phyloP scores from a whole-genome alignment of 208 protist genomes.

The Blastocrithidia nonstop region DNA sequence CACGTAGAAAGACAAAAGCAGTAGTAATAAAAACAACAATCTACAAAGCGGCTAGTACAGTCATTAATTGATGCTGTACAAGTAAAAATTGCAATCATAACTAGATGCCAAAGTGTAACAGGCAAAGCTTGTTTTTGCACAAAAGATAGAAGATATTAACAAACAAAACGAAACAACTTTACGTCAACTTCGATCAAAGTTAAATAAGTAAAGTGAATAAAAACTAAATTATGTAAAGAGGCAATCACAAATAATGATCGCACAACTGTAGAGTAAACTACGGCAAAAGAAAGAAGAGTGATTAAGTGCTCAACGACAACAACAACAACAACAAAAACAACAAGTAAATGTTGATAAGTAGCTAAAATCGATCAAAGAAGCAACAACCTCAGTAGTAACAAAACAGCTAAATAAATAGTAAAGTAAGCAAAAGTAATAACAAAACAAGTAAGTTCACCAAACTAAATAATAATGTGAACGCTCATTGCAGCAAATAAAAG shows the following conservation, averaged over 20 bases:
- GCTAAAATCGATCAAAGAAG: background rate
- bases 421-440: background rate
- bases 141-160: no score
- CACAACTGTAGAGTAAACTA: background rate
- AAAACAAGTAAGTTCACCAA: background rate
- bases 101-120: no score
- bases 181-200: no score
- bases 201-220: no score
- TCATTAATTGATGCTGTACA: no score
- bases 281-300: background rate
- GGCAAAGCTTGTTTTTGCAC: no score
- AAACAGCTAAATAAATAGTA: background rate
- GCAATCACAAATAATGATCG: background rate
- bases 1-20: no score
- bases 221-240: background rate
- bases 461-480: background rate
- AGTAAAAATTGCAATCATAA: no score
- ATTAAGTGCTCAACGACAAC: background rate
- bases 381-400: background rate
- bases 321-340: constrained; percentile 1
- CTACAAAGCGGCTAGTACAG: no score
- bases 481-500: no score
- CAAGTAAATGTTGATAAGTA: background rate
- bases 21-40: no score
- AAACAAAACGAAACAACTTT: no score